Base-by-base conservation (phyloP, 306 rosid species). In the Begonia fuchsioides region DNA sequence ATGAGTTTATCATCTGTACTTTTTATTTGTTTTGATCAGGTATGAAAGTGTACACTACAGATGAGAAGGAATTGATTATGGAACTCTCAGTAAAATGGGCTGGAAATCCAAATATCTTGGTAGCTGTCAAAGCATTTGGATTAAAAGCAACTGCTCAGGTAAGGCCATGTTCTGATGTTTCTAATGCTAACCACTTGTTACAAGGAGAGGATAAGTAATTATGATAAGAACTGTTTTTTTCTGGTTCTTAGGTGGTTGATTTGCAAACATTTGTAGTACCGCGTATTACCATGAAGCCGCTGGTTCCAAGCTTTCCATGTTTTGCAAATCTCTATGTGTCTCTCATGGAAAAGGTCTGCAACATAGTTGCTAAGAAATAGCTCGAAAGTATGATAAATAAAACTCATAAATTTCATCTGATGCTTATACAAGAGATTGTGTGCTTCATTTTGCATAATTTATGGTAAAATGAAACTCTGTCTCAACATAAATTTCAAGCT, bases 271-370 rank as follows among this genome's bases (percentile, higher is more conserved):
- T 75, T 70, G 75, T 65, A 0, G 15, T 68, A 12, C 82, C 82
- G 0, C 80, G 95, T 52, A 55, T 85, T 48, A 16, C 77, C 58
- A 68, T 90, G 73, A 85, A 76, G 65, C 98, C 98, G 45, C 70
- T 90, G 45, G 95, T 90, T 41, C 92, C 98, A 20, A 70, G 92
- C 49, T 66, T 90, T 58, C 98, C 95, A 35, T 90, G 98, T 65
- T 90, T 90, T 64, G 74, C 85, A 20, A 79, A 75, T 69, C 68
- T 82, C 51, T 77, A 68, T 19, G 72, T 79, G 5, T 90, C 98
- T 40, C 73, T 90, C 78, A 64, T 85, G 98, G 94, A 90, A 59
- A 90, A 84, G 83, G 98, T 90, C 67, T 47, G 68, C 50, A 47
- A 52, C 39, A 55, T 26, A 26, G 35, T 1, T 26, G 8, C 35